Percentiles rank a stretch among this genome's conserved stretches.
These are phyloP conservation scores for Kluyveromyces starmeri DNA, from an alignment of 805 yeast species.

Conservation along the genomic window DNA sequence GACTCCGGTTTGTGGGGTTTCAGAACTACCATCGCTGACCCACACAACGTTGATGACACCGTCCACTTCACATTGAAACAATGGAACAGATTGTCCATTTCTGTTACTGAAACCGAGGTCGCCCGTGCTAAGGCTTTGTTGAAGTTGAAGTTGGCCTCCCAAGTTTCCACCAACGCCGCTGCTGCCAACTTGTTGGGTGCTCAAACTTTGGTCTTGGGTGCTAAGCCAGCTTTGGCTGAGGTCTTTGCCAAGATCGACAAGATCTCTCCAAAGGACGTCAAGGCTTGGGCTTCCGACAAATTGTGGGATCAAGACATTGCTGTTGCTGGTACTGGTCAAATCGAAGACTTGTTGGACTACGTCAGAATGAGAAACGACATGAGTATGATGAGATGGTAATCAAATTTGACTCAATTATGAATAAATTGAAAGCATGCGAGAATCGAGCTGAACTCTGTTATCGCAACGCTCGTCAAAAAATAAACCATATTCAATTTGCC, in stretches of 20 bases:
- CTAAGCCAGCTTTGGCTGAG: conserved; percentile 52
- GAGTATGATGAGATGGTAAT: conserved; percentile 79
- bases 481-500: too few relatives aligned
- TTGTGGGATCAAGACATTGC: conserved; percentile 84
- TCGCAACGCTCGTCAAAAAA: too few relatives aligned
- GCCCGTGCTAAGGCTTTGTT: conserved; percentile 66
- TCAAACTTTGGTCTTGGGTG: conserved; percentile 51
- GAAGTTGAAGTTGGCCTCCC: conserved; percentile 52
- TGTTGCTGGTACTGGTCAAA: conserved; percentile 76
- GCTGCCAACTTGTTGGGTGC: conserved; percentile 51
- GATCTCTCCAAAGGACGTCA: conserved; percentile 49
- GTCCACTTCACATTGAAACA: conserved; percentile 75
- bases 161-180: conserved; percentile 40
- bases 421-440: too few relatives aligned
- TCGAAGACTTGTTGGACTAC: conserved; percentile 78
- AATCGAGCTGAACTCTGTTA: too few relatives aligned
- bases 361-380: conserved; percentile 80
- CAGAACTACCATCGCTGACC: conserved; percentile 53
- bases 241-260: conserved; percentile 54
- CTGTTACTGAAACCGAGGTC: conserved; percentile 69
- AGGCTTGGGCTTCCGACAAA: conserved; percentile 64
- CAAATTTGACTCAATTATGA: too few relatives aligned
- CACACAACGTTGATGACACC: conserved; percentile 59
- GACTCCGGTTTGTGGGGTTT: conserved; percentile 84
- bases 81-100: conserved; percentile 78